Base-by-base conservation (phyloP, 768 basidiomycete species). In the Floccularia luteovirens region DNA sequence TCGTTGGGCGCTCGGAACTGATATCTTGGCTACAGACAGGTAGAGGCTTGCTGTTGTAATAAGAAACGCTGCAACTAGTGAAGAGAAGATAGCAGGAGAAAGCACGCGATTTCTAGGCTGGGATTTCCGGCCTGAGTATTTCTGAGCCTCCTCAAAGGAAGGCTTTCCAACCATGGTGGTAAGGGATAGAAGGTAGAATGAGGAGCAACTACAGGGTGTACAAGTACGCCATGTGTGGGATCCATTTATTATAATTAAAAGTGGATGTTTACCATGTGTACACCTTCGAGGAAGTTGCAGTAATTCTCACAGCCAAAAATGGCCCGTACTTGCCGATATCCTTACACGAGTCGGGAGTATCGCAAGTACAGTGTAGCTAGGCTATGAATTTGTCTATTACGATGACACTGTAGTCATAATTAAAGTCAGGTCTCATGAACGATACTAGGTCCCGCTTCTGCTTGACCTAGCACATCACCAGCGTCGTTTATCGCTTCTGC, bases 401-500 rank as follows among this genome's bases (percentile, higher is more conserved):
- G n/a, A n/a, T n/a, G n/a, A n/a, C n/a, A n/a, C n/a, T n/a, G n/a
- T n/a, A n/a, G n/a, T n/a, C n/a, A n/a, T n/a, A n/a, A n/a, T n/a
- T n/a, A n/a, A n/a, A n/a, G n/a, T n/a, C n/a, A n/a, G n/a, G n/a
- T n/a, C n/a, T n/a, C n/a, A n/a, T n/a, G n/a, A n/a, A n/a, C n/a
- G n/a, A n/a, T 61, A 43, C 62, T 67, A 12, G 62, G 51, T 20
- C 62, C 62, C 19, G 57, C 54, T 41, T 51, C 56, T 28, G 47
- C 40, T 16, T 38, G 44, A 55, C 57, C 12, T 41, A 43, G 38
- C 22, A 45, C 33, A 39, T 44, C 49, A 27, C 66, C 63, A 23
- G 55, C 54, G 12, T 79, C 75, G 5, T 60, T 58, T 36, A 79
- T 62, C 23, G 59, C 64, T 31, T 63, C 68, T 0, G 76, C 70